A percentile compares a stretch with the other conserved stretches of the same genome.
Evolutionary conservation across 345 rosid genomes (phyloP).

Genomic region (Sisymbrium irio): DNA sequence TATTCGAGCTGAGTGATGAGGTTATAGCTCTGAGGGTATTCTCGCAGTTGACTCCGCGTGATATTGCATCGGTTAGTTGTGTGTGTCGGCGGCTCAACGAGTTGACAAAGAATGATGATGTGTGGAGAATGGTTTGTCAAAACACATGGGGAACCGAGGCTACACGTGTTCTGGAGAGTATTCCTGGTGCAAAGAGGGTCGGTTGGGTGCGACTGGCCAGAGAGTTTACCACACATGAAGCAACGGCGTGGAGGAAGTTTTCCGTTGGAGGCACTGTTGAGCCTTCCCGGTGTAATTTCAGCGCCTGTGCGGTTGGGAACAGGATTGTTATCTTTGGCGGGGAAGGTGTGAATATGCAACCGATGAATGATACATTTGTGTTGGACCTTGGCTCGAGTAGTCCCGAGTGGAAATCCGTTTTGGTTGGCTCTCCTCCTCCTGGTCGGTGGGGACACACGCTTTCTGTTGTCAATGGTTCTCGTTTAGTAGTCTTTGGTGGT

Average conservation of each 20-base stretch:
- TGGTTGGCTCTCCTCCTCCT: conserved; percentile 93
- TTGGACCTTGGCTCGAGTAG: conserved; percentile 74
- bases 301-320: conserved; percentile 92
- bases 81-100: conserved; percentile 64
- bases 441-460: conserved; percentile 98
- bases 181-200: conserved; percentile 81
- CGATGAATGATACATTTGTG: conserved; percentile 93
- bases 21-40: conserved; percentile 68
- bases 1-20: conserved; percentile 74
- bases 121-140: conserved; percentile 94
- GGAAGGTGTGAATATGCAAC: conserved; percentile 93
- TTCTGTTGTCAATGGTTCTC: conserved; percentile 82
- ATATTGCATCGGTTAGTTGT: conserved; percentile 81
- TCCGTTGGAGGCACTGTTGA: conserved; percentile 90
- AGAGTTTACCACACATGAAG: conserved; percentile 89
- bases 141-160: conserved; percentile 94
- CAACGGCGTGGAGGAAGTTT: conserved; percentile 86
- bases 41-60: conserved; percentile 77
- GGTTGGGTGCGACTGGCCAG: conserved; percentile 87
- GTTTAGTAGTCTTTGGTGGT: conserved; percentile 88
- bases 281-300: conserved; percentile 89
- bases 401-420: conserved; percentile 87
- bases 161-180: conserved; percentile 73
- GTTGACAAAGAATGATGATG: conserved; percentile 76
- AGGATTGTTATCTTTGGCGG: conserved; percentile 91